Conservation (phyloP, 495 filamentous ascomycete species). For the Hyaloscypha hepaticicola region DNA sequence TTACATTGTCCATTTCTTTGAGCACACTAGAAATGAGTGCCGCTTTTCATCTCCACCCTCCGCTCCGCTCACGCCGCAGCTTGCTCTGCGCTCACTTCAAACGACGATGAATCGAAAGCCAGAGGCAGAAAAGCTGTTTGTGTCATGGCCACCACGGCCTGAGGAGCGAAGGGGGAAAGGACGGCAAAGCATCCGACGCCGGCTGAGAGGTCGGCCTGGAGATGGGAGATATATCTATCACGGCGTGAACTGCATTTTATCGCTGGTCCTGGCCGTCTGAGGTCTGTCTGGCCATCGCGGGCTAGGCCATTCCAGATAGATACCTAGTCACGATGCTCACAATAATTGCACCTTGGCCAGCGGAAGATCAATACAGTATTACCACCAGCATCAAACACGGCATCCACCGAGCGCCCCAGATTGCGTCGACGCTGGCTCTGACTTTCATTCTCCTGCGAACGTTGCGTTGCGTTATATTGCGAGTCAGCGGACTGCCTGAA, state of each 20-base stretch:
- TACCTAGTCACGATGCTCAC: too few species aligned
- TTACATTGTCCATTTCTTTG: too few species aligned
- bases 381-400: too few species aligned
- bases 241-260: neutral
- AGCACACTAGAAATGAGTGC: too few species aligned
- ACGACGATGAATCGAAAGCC: conserved; percentile 12
- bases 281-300: neutral
- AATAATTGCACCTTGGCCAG: neutral
- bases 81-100: conserved; percentile 8
- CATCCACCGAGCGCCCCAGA: neutral
- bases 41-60: neutral
- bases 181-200: neutral
- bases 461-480: too few species aligned
- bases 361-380: too few species aligned
- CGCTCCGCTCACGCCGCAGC: neutral
- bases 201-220: neutral
- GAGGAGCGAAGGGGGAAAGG: neutral
- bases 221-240: neutral
- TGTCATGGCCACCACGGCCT: conserved; percentile 7
- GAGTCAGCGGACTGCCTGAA: conserved; percentile 14
- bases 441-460: neutral
- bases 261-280: neutral
- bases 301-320: neutral
- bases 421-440: neutral
- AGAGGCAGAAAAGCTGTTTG: conserved; percentile 9